Evolutionary conservation across 257 asterid species (phyloP).

Genomic region (Solanum tarapatanum): DNA sequence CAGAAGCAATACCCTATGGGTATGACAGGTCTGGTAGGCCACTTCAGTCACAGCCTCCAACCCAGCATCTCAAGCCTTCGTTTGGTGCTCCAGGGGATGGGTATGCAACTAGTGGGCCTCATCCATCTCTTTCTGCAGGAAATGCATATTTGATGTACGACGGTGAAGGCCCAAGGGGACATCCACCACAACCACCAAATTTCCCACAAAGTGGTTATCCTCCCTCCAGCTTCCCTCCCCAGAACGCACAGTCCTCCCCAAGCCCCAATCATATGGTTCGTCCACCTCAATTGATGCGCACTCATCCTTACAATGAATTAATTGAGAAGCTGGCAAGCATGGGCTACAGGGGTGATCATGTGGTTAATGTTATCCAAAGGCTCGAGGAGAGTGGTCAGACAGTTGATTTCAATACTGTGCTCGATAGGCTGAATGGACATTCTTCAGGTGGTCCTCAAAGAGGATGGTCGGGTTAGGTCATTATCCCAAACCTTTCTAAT

Average conservation of each 20-base stretch:
- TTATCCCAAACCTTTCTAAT: background rate
- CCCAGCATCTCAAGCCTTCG: slow-evolving; percentile 48
- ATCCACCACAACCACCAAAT: slow-evolving; percentile 36
- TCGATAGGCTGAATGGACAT: slow-evolving; percentile 75
- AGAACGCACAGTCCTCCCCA: slow-evolving; percentile 40
- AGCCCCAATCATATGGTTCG: slow-evolving; percentile 27
- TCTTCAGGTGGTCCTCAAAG: slow-evolving; percentile 73
- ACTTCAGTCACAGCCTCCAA: slow-evolving; percentile 44
- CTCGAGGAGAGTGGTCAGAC: slow-evolving; percentile 83
- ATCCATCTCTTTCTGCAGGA: slow-evolving; percentile 48
- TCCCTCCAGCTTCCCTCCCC: slow-evolving; percentile 40
- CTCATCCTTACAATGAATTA: slow-evolving; percentile 65
- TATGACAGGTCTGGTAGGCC: slow-evolving; percentile 47
- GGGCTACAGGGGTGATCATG: slow-evolving; percentile 84
- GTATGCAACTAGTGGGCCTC: slow-evolving; percentile 48
- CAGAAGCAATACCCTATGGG: slow-evolving; percentile 50
- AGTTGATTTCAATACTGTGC: slow-evolving; percentile 73
- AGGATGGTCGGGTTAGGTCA: slow-evolving; percentile 55
- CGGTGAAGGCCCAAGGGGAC: slow-evolving; percentile 59
- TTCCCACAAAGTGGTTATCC: slow-evolving; percentile 61
- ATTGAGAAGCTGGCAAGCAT: slow-evolving; percentile 74
- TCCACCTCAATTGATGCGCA: slow-evolving; percentile 39
- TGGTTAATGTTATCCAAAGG: slow-evolving; percentile 56
- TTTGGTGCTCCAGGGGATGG: slow-evolving; percentile 49
- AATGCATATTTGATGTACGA: slow-evolving; percentile 57